Evolutionary conservation across 768 basidiomycete species (phyloP).

Genomic region (Mycena venus): DNA sequence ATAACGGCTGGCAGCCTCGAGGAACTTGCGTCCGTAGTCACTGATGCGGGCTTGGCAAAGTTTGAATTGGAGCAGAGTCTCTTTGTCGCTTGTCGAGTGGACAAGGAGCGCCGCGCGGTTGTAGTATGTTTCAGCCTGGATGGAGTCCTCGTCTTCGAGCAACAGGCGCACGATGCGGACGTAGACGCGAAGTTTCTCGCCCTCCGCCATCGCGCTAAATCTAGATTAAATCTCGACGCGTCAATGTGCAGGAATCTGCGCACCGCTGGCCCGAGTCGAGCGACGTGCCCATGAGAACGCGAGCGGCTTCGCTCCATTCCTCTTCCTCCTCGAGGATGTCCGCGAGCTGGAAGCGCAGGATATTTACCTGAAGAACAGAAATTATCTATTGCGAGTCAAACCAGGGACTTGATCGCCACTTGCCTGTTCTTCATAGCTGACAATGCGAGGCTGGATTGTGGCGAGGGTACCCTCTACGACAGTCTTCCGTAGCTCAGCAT

Average conservation of each 20-base stretch:
- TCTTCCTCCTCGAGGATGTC: slow-evolving; percentile 91
- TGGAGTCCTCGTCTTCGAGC: slow-evolving; percentile 96
- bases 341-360: slow-evolving; percentile 89
- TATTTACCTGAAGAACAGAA: slow-evolving; percentile 72
- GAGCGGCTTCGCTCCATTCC: slow-evolving; percentile 94
- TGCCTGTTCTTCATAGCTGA: slow-evolving; percentile 97
- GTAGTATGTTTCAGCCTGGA: slow-evolving; percentile 98
- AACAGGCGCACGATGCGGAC: slow-evolving; percentile 95
- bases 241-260: slow-evolving; percentile 31
- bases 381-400: not conserved
- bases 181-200: slow-evolving; percentile 91
- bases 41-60: slow-evolving; percentile 95
- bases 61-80: slow-evolving; percentile 87
- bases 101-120: slow-evolving; percentile 94
- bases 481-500: slow-evolving; percentile 72
- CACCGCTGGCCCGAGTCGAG: slow-evolving; percentile 92
- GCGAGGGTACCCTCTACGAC: slow-evolving; percentile 83
- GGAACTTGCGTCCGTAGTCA: slow-evolving; percentile 92
- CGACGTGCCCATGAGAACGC: slow-evolving; percentile 92
- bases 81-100: slow-evolving; percentile 83
- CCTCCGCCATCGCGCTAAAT: slow-evolving; percentile 74
- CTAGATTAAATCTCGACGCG: slow-evolving; percentile 24
- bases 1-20: slow-evolving; percentile 94
- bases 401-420: slow-evolving; percentile 34
- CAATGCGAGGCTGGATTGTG: slow-evolving; percentile 81